Evolutionary conservation across 202 grass and related monocot genomes (phyloP), one percentile per base, ranked within the genome.

Genomic region (Zoysia matrella): DNA sequence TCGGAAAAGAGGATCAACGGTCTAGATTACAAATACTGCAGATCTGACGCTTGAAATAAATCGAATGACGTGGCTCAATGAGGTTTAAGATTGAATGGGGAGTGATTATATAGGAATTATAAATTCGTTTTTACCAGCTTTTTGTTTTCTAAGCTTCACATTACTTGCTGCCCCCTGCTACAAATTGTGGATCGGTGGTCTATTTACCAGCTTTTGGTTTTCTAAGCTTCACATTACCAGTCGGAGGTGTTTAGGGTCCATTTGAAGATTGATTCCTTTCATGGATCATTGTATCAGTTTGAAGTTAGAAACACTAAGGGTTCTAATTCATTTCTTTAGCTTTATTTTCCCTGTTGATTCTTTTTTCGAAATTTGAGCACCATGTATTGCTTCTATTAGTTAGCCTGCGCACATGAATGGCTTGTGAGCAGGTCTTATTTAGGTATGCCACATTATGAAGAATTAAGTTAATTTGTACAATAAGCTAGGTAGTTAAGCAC

Each of bases 231-330:
- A 44, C 82, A 65, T 69, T 22, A 22, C 83, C 89, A 73, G 82
- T 93, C 87, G 12, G 91, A 88, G 91, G 94, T 94, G 94, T 92
- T 88, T 92, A 84, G 84, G 88, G 46, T 89, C 84, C 84, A 78
- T 74, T 77, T 39, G 16, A 52, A 90, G 79, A 50, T 71, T 84
- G 79, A 88, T 22, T 22, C 63, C 49, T 87, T 73, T 76, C 77
- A 54, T 76, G 71, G 62, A 84, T 82, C 80, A 41, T 75, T 88
- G 84, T 88, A 83, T 79, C 63, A 54, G 73, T 70, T 64, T 79
- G 79, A 69, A 61, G 58, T 60, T 69, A 79, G 82, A 69, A 86
- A 22, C 45, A 47, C 54, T 51, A 57, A 90, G 67, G 67, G 45
- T 83, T 78, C 47, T 85, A 71, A 88, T 81, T 84, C 62, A 57